Evolutionary conservation across 331 rosid genomes (phyloP).

Genomic region (Saraca asoca): DNA sequence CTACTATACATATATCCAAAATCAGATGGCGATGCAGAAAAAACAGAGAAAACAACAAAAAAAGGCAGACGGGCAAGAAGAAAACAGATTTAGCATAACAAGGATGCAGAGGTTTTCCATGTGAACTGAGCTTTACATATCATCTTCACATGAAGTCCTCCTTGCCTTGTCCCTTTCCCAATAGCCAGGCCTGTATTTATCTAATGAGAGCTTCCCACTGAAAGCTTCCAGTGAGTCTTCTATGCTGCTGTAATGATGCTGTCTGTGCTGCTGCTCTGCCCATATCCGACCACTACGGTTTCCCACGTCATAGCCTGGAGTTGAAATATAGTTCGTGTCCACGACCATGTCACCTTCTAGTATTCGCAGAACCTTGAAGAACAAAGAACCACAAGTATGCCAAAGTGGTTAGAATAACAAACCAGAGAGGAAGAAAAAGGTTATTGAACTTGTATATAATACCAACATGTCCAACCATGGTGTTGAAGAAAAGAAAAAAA

Average conservation of each 20-base stretch:
- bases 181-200: constrained; percentile 51
- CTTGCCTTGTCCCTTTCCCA: constrained; percentile 64
- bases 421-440: not conserved
- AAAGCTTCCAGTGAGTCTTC: constrained; percentile 62
- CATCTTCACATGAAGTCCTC: constrained; percentile 56
- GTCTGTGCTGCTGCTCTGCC: constrained; percentile 54
- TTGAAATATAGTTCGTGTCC: constrained; percentile 70
- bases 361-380: constrained; percentile 76
- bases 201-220: constrained; percentile 68
- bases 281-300: constrained; percentile 75
- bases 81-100: constrained; percentile 37
- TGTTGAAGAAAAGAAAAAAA: not conserved
- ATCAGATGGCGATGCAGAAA: constrained; percentile 40
- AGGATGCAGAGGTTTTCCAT: constrained; percentile 23
- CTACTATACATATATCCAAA: constrained; percentile 66
- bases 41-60: constrained; percentile 31
- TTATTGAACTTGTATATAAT: not conserved
- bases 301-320: constrained; percentile 75
- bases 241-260: constrained; percentile 51
- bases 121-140: constrained; percentile 37
- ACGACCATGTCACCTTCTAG: constrained; percentile 89
- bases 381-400: constrained; percentile 18
- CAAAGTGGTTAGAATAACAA: not conserved
- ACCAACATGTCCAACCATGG: not conserved
- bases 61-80: constrained; percentile 26